Evolutionary conservation across 1,284 basidiomycete species (phyloP).

Genomic region (Sporisorium graminicola): DNA sequence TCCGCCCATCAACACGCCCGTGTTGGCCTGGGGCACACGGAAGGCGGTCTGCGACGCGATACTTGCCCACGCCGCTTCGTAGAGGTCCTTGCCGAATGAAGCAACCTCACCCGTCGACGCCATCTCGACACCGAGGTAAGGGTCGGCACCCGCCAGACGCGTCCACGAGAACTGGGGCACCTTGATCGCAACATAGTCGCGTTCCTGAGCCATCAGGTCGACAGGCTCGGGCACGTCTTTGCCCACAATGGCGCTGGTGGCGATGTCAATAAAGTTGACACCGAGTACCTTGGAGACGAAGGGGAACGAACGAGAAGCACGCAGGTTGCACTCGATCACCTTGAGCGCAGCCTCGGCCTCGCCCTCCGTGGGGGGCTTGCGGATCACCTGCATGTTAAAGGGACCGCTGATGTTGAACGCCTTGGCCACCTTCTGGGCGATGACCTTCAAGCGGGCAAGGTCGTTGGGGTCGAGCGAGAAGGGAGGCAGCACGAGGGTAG

Average conservation of each 20-base stretch:
- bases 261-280: constrained; percentile 95
- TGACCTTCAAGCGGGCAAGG: constrained; percentile 86
- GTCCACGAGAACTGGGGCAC: constrained; percentile 99
- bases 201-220: constrained; percentile 90
- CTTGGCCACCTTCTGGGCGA: constrained; percentile 92
- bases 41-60: constrained; percentile 90
- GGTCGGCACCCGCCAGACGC: constrained; percentile 89
- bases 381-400: constrained; percentile 99
- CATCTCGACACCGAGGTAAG: constrained; percentile 98
- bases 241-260: constrained; percentile 90
- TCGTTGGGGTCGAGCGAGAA: constrained; percentile 83
- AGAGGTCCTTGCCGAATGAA: constrained; percentile 92
- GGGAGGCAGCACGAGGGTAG: constrained; percentile 96
- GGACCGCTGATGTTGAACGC: constrained; percentile 98
- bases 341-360: constrained; percentile 81
- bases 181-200: constrained; percentile 96
- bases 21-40: constrained; percentile 83
- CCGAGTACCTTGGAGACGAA: constrained; percentile 99
- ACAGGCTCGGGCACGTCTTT: constrained; percentile 89
- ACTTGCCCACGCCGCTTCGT: constrained; percentile 97
- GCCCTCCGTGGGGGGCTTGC: constrained; percentile 78
- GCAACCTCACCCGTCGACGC: constrained; percentile 98
- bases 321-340: constrained; percentile 98
- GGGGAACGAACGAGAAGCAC: constrained; percentile 97
- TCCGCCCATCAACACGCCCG: constrained; percentile 86